Evolutionary conservation across 441 rosid genomes (phyloP).

Genomic region (Arabidopsis lyrata): DNA sequence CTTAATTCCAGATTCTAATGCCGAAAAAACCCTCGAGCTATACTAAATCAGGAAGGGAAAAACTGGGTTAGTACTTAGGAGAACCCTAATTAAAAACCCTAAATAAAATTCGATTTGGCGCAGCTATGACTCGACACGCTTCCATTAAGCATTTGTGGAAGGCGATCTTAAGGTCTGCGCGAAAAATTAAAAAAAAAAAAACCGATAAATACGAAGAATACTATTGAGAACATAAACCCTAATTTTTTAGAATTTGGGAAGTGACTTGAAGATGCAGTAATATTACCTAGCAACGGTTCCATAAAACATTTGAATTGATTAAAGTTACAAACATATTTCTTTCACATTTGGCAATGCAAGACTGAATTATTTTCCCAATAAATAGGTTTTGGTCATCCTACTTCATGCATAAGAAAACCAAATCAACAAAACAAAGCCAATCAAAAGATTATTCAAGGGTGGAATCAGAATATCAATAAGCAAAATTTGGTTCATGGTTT

Average conservation of each 20-base stretch:
- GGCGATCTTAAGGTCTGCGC: slow-evolving; percentile 89
- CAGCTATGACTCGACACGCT: slow-evolving; percentile 87
- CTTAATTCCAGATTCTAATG: slow-evolving; percentile 38
- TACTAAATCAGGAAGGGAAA: slow-evolving; percentile 38
- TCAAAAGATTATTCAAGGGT: too few relatives aligned
- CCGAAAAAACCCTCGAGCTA: slow-evolving; percentile 33
- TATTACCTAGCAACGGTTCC: too few relatives aligned
- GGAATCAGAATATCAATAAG: too few relatives aligned
- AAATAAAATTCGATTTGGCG: slow-evolving; percentile 51
- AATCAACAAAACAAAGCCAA: too few relatives aligned
- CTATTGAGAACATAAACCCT: background rate
- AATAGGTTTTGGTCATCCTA: too few relatives aligned
- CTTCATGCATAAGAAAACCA: too few relatives aligned
- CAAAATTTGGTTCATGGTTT: too few relatives aligned
- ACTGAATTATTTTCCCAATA: too few relatives aligned
- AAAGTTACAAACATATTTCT: too few relatives aligned
- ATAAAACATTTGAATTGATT: too few relatives aligned
- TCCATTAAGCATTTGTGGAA: slow-evolving; percentile 61
- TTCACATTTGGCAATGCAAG: too few relatives aligned
- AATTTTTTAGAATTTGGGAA: background rate
- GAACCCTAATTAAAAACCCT: slow-evolving; percentile 61
- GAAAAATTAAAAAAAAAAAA: background rate
- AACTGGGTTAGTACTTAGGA: slow-evolving; percentile 49
- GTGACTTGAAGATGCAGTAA: background rate
- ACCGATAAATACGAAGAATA: background rate